Base-by-base conservation (phyloP, 495 filamentous ascomycete genomes). In the Aspergillus asperescens region DNA sequence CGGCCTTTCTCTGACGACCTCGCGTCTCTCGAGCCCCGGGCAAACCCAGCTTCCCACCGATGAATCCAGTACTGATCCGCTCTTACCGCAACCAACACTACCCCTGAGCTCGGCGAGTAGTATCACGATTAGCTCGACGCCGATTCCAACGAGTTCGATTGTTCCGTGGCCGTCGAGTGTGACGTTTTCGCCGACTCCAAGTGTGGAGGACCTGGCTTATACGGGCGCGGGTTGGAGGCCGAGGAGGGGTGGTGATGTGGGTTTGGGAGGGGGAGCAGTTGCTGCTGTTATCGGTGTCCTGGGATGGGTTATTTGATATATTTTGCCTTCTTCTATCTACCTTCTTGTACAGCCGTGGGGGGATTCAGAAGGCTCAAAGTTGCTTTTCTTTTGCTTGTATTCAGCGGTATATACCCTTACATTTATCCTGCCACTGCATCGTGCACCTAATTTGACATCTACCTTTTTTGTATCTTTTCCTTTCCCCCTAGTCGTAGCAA, bases 91-190 rank as follows among this genome's bases (percentile, higher is more conserved):
- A 18, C 42, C 42, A 15, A 51, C 25, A 43, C 19, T 18, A 16
- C 24, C 25, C 13, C 22, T 16, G 24, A 44, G 22, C 23, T 52
- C 50, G n/a, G 51, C 51, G 16, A 41, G 51, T 28, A 54, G 51
- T 25, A 47, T 54, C 23, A 54, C 51, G 8, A 8, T 54, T 43
- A 39, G 32, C 10, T 46, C 51, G 18, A 54, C 51, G 3, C 51
- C 51, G 0, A 54, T 54, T 12, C 32, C 24, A 10, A 54, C 51
- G 22, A 46, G 40, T 9, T 16, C 20, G 15, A 31, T 41, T 28
- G 12, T 41, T 9, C 50, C 34, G 46, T 49, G 32, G 46, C 46
- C 46, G 22, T 24, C 45, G 4, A 41, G 38, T 23, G 4, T 39
- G 32, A 47, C 29, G n/a, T 1, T 47, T 5, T 20, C 7, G 12